Conservation (phyloP, 371 early-diverging fungal genomes). For the Globomyces sp. region DNA sequence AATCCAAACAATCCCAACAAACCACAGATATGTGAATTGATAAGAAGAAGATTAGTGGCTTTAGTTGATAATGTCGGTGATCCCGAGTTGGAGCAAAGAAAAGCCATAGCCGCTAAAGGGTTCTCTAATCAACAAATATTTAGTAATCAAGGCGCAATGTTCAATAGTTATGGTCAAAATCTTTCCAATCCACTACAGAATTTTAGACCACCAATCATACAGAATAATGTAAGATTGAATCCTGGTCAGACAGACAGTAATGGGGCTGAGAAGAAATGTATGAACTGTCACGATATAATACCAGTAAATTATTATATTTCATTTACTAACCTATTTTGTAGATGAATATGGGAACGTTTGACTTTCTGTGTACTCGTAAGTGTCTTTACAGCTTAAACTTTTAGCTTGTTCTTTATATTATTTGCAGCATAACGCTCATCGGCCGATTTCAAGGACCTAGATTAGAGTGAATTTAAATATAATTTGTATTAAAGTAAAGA, state of each 20-base stretch:
- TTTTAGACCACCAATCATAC: not conserved
- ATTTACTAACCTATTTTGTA: not conserved
- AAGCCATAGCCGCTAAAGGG: not conserved
- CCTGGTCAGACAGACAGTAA: not conserved
- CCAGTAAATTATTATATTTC: not conserved
- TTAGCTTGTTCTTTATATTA: conserved; percentile 11
- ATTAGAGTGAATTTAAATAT: too few species aligned
- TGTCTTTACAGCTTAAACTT: too few species aligned
- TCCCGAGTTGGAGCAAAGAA: not conserved
- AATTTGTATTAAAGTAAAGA: too few species aligned
- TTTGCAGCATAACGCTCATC: conserved; percentile 2
- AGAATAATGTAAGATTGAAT: not conserved
- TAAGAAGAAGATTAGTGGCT: not conserved
- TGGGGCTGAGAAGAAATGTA: conserved; percentile 1
- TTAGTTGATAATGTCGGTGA: not conserved
- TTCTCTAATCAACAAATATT: not conserved
- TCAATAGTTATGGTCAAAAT: not conserved
- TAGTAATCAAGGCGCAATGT: conserved; percentile 2
- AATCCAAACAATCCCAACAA: not conserved
- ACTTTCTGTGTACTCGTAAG: too few species aligned
- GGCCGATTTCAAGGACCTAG: not conserved
- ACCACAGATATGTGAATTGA: not conserved
- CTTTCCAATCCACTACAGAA: not conserved
- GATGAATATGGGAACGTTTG: not conserved
- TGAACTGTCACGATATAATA: conserved; percentile 1